These are phyloP conservation scores for Geranium incanum DNA, from an alignment of 441 rosid species.

Conservation along the genomic window DNA sequence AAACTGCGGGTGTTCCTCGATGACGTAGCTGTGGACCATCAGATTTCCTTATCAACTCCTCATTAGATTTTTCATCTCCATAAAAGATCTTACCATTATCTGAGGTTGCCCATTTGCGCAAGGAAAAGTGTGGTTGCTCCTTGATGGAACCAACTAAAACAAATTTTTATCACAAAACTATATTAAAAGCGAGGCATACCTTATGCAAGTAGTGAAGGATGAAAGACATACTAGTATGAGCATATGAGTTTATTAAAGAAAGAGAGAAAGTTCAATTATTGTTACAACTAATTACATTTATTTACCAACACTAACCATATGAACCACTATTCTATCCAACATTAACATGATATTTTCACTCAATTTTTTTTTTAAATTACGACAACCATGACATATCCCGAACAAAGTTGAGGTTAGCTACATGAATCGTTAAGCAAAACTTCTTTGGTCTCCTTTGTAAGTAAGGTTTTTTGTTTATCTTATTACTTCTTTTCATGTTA, in stretches of 20 bases:
- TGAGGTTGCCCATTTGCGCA: slow-evolving; percentile 67
- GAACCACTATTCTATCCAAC: neutral
- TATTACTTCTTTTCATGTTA: no score
- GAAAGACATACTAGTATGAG: neutral
- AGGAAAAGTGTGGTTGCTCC: slow-evolving; percentile 42
- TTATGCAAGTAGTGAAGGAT: no score
- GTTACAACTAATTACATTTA: neutral
- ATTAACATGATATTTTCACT: neutral
- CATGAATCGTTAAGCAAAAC: no score
- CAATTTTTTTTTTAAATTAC: neutral
- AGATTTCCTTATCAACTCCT: slow-evolving; percentile 25
- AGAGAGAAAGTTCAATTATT: neutral
- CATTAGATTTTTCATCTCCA: slow-evolving; percentile 27
- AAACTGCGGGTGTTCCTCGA: slow-evolving; percentile 33
- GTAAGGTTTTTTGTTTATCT: no score
- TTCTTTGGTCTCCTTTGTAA: no score
- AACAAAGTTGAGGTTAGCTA: no score
- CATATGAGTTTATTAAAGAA: neutral
- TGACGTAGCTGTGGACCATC: slow-evolving; percentile 38
- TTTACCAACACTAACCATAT: neutral
- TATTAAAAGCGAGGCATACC: neutral
- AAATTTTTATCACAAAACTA: neutral
- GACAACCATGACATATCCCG: no score
- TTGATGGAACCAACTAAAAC: slow-evolving; percentile 39
- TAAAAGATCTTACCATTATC: slow-evolving; percentile 25